Evolutionary conservation across 805 yeast species (phyloP), one percentile per base, ranked within the genome.

Genomic region (Suhomyces xylopsoci): DNA sequence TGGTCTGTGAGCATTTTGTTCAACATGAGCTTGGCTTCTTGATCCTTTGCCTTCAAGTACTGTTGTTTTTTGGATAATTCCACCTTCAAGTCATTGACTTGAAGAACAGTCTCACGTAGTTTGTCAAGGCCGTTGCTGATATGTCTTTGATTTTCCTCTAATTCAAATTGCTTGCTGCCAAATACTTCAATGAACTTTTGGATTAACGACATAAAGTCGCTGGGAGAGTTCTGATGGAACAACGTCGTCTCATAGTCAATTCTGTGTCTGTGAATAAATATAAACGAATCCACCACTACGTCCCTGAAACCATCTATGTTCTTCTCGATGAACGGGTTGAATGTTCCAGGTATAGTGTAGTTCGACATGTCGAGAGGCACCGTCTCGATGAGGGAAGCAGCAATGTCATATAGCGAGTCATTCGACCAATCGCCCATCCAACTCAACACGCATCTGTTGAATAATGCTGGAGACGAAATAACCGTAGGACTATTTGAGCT

Each of bases 391-490:
- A 77, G 57, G 3, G 67, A 67, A 0, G 60, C 51, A 0, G 86
- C 81, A 32, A 90, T 81, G 48, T 82, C 81, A 6, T 55, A 50
- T 47, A 85, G 65, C 0, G 90, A 70, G 0, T 61, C 54, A 3
- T 58, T 53, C 0, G 85, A 75, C 97, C 97, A 92, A 50, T 83
- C 83, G 4, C 96, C 96, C 86, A 90, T 83, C 91, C 93, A 89
- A 62, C 86, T 82, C 38, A 93, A 68, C 1, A 90, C 96, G 73
- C 97, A 92, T 62, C 98, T 74, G 62, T 92, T 92, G 68, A 90
- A 85, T 32, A 92, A 70, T 0, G 97, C 97, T 0, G 97, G 96
- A 0, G 97, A 92, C 0, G 90, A 75, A 2, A 86, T 76, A 12
- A 85, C 75, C 17, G 78, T 80, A 0, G 84, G 74, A n/a, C 63